Percentiles rank a stretch among this genome's conserved stretches.
phyloP scores from a whole-genome alignment of 1,139 yeast genomes.

The Debaryomycetaceae sp. region DNA sequence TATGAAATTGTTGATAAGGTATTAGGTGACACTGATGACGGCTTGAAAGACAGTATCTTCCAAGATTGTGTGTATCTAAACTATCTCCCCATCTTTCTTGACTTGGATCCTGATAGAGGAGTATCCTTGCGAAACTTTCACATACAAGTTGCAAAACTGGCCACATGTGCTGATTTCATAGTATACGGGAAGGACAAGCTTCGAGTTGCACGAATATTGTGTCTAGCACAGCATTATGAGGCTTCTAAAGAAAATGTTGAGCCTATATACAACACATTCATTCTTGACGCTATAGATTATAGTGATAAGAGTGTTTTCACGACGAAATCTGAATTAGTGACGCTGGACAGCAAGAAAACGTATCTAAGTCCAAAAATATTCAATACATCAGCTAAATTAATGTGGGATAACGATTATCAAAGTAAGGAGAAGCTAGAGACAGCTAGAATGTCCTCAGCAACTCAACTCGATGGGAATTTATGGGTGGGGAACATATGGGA shows the following conservation, averaged over 20 bases:
- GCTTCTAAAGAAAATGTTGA: conserved; percentile 12
- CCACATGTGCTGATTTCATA: conserved; percentile 64
- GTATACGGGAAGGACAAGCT: conserved; percentile 48
- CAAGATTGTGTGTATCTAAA: conserved; percentile 44
- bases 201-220: conserved; percentile 47
- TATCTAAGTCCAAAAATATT: conserved; percentile 15
- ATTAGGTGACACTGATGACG: conserved; percentile 8
- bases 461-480: conserved; percentile 51
- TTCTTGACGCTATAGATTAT: conserved; percentile 8
- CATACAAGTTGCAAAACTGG: conserved; percentile 69
- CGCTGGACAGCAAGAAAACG: conserved; percentile 15
- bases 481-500: conserved; percentile 80
- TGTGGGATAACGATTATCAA: conserved; percentile 70
- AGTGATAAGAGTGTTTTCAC: conserved; percentile 3
- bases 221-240: conserved; percentile 50
- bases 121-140: conserved; percentile 73
- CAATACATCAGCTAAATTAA: conserved; percentile 25
- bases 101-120: conserved; percentile 64
- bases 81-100: conserved; percentile 50
- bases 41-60: conserved; percentile 21
- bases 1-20: conserved; percentile 15
- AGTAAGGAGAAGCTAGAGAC: conserved; percentile 79
- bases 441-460: conserved; percentile 78
- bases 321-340: conserved; percentile 1
- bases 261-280: conserved; percentile 16